A percentile compares a stretch with the other conserved stretches of the same genome.
phyloP scores from a whole-genome alignment of 352 stramenopile genomes.

The Elongisporangium undulatum region DNA sequence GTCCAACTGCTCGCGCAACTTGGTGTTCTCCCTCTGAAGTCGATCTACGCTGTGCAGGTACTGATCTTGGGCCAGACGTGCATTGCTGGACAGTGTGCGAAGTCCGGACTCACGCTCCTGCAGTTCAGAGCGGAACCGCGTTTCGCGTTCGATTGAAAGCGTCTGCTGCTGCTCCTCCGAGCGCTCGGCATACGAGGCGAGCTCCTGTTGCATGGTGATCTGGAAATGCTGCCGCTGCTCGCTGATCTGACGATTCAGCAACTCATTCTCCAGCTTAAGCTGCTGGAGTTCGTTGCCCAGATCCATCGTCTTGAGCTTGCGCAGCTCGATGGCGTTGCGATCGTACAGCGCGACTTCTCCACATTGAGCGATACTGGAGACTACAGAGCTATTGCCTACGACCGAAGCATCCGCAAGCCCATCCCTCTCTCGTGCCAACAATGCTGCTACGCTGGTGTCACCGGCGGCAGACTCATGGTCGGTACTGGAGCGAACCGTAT shows the following conservation, averaged over 20 bases:
- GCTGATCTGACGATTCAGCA: constrained; percentile 40
- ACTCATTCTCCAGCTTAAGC: constrained; percentile 67
- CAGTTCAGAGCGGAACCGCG: constrained; percentile 16
- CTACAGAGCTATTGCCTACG: constrained; percentile 8
- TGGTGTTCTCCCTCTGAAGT: constrained; percentile 37
- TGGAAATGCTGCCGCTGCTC: constrained; percentile 48
- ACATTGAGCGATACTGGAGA: constrained; percentile 31
- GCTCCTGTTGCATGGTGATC: constrained; percentile 20
- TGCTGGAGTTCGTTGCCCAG: constrained; percentile 63
- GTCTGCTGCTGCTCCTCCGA: constrained; percentile 22
- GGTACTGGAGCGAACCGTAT: constrained; percentile 5
- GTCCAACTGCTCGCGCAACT: constrained; percentile 21
- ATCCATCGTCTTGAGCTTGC: constrained; percentile 47
- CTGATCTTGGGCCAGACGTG: constrained; percentile 44
- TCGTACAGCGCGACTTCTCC: constrained; percentile 62
- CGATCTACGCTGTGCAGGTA: constrained; percentile 47
- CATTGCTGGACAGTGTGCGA: constrained; percentile 26
- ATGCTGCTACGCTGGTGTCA: background rate
- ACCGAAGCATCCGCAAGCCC: constrained; percentile 3
- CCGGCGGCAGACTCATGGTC: background rate
- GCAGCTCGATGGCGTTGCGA: constrained; percentile 45
- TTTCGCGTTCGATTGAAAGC: constrained; percentile 3
- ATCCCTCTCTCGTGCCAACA: background rate
- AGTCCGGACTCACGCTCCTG: constrained; percentile 27
- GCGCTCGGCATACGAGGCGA: constrained; percentile 10